Evolutionary conservation across 2,329 filamentous ascomycete genomes (phyloP), one percentile per base, ranked within the genome.

Genomic region (Cytospora leucostoma): DNA sequence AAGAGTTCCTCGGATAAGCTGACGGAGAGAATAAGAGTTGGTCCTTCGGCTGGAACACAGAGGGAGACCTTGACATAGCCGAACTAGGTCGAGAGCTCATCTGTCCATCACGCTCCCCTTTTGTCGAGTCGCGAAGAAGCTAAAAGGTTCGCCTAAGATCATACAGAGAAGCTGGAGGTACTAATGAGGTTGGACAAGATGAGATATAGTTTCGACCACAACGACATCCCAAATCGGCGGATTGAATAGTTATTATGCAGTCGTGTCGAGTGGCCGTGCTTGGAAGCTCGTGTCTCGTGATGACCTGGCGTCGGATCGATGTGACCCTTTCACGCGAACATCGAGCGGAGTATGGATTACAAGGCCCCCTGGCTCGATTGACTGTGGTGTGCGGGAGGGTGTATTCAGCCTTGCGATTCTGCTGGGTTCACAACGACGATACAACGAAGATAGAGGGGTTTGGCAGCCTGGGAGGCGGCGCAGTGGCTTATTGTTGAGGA

Each of bases 261-360:
- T 47, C 44, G 17, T 47, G n/a, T 21, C 44, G n/a, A 47, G 44
- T 47, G 44, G 44, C 44, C 44, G 44, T 47, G n/a, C n/a, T 47
- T 6, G 44, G n/a, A 47, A 47, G 44, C n/a, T 47, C 44, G n/a
- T 47, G 44, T 47, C 44, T 47, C 44, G 44, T 47, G 44, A 47
- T 47, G 44, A 47, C 44, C 44, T 47, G 44, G 44, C 44, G 44
- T 47, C 44, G 44, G 44, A 19, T 47, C 44, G 44, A 47, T 47
- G 44, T 47, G n/a, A 47, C 44, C 44, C 44, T 47, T 47, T 21
- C 3, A 47, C n/a, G 44, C 44, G n/a, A 10, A 47, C 44, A 47
- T 47, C 11, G 10, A 19, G 44, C 17, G 44, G 44, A 47, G 44
- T 10, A 44, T n/a, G 40, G 15, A 27, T 27, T 44, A 44, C n/a